Conservation (phyloP, 805 yeast species). For the Barnettozyma californica region DNA sequence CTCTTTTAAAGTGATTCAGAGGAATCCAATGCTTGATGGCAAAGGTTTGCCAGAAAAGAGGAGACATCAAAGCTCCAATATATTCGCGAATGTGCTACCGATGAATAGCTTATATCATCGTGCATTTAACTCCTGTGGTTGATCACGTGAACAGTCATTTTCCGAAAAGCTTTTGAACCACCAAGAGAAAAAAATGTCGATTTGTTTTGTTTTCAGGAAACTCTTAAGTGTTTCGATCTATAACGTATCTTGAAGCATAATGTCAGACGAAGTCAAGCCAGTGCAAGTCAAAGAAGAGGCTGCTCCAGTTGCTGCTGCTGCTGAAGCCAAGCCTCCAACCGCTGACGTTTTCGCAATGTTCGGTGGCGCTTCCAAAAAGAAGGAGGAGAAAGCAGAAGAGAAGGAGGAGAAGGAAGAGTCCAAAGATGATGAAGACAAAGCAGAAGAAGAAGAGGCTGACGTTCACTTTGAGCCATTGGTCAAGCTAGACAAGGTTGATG, state of each 20-base stretch:
- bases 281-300: conserved; percentile 12
- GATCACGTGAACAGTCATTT: background rate
- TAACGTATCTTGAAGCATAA: background rate
- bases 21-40: background rate
- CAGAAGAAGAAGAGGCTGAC: conserved; percentile 36
- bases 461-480: conserved; percentile 97
- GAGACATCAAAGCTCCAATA: background rate
- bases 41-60: background rate
- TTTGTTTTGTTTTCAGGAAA: background rate
- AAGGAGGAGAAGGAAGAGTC: conserved; percentile 29
- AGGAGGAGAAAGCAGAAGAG: conserved; percentile 39
- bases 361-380: conserved; percentile 81
- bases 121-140: background rate
- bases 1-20: background rate
- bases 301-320: conserved; percentile 9
- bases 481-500: conserved; percentile 91
- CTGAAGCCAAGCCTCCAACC: conserved; percentile 58
- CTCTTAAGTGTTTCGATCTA: background rate
- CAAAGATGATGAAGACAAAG: conserved; percentile 31
- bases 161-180: background rate
- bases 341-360: conserved; percentile 90
- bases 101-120: background rate
- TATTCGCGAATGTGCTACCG: background rate
- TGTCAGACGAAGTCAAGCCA: conserved; percentile 25
- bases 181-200: background rate